phyloP scores from a whole-genome alignment of 139 green algal genomes.

The Chlorella ohadii region DNA sequence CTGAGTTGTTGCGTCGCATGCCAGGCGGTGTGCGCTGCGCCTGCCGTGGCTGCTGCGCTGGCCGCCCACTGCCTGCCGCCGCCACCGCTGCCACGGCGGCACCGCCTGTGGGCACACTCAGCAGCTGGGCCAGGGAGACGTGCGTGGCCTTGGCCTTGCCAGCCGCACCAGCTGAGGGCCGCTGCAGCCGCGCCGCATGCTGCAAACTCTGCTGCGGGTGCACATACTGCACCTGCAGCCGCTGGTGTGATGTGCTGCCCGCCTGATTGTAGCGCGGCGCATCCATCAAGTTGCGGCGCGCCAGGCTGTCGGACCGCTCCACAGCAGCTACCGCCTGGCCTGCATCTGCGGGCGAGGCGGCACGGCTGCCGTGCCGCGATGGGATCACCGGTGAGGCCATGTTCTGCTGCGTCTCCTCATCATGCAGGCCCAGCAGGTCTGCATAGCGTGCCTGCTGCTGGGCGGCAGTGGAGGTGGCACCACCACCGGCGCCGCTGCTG shows the following conservation, averaged over 20 bases:
- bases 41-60: background rate
- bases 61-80: background rate
- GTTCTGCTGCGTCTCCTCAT: slow-evolving; percentile 10
- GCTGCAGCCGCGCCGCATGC: background rate
- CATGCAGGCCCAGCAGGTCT: slow-evolving; percentile 7
- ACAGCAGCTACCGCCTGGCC: background rate
- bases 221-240: background rate
- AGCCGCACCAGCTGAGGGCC: background rate
- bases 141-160: background rate
- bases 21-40: background rate
- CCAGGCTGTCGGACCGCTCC: background rate
- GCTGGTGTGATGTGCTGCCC: background rate
- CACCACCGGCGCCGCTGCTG: background rate
- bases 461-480: background rate
- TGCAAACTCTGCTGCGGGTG: background rate
- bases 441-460: background rate
- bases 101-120: background rate
- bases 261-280: background rate
- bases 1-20: background rate
- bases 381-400: slow-evolving; percentile 31
- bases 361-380: background rate
- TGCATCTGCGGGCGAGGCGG: background rate
- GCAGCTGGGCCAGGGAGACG: slow-evolving; percentile 19
- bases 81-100: background rate
- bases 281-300: slow-evolving; percentile 21